These are phyloP conservation scores for Capsella bursapastoris DNA, from an alignment of 345 rosid genomes.

Conservation along the genomic window DNA sequence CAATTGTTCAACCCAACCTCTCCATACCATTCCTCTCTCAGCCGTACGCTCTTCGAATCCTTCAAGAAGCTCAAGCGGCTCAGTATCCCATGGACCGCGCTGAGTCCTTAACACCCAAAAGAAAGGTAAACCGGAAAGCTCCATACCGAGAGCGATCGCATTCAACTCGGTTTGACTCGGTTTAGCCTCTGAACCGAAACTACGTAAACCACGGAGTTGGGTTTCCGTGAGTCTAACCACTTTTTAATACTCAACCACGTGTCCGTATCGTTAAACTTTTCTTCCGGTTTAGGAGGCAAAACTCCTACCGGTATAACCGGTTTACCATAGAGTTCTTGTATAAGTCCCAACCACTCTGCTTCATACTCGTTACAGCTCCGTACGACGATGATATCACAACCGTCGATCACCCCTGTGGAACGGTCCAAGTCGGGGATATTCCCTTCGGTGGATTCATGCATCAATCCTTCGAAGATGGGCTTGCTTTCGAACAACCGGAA, in stretches of 20 bases:
- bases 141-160: conserved; percentile 51
- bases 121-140: conserved; percentile 49
- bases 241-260: conserved; percentile 40
- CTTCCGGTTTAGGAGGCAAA: conserved; percentile 41
- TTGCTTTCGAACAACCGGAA: conserved; percentile 41
- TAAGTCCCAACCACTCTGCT: conserved; percentile 50
- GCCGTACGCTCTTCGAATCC: conserved; percentile 48
- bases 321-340: conserved; percentile 40
- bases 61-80: conserved; percentile 35
- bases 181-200: conserved; percentile 53
- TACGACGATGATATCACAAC: conserved; percentile 45
- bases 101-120: conserved; percentile 49
- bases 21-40: conserved; percentile 48
- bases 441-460: conserved; percentile 35
- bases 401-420: neutral
- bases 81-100: conserved; percentile 30
- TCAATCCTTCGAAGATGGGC: conserved; percentile 26
- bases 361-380: conserved; percentile 61
- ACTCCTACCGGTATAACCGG: conserved; percentile 58
- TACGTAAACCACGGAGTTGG: conserved; percentile 42
- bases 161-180: conserved; percentile 43
- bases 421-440: conserved; percentile 43
- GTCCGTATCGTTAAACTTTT: conserved; percentile 13
- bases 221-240: conserved; percentile 46
- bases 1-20: conserved; percentile 54